phyloP scores from a whole-genome alignment of 495 filamentous ascomycete genomes.

The Penicillium fimorum region DNA sequence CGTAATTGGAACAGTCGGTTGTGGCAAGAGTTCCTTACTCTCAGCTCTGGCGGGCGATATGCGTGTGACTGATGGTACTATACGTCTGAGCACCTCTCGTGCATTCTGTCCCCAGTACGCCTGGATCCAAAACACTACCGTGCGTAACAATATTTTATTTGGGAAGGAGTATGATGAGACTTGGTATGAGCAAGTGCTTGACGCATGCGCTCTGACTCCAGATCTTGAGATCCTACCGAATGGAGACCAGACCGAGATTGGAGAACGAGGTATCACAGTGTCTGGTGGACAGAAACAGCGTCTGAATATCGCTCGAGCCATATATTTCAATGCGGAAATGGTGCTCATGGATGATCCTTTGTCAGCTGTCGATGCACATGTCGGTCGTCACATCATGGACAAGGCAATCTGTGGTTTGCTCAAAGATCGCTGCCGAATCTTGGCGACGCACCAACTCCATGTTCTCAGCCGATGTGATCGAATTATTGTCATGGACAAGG shows the following conservation, averaged over 20 bases:
- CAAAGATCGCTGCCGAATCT: conserved; percentile 81
- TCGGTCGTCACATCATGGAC: conserved; percentile 93
- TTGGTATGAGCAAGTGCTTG: conserved; percentile 57
- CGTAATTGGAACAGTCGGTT: conserved; percentile 87
- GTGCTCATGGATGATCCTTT: conserved; percentile 84
- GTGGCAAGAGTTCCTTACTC: conserved; percentile 88
- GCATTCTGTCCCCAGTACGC: conserved; percentile 95
- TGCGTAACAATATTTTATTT: conserved; percentile 87
- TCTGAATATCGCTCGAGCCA: conserved; percentile 76
- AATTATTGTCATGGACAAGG: conserved; percentile 87
- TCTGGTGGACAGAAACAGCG: conserved; percentile 69
- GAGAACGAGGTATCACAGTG: conserved; percentile 61
- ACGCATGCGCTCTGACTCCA: conserved; percentile 55
- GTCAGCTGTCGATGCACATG: conserved; percentile 81
- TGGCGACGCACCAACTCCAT: conserved; percentile 94
- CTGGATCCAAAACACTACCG: conserved; percentile 92
- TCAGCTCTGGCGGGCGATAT: conserved; percentile 93
- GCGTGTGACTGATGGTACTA: conserved; percentile 71
- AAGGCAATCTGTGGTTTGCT: conserved; percentile 88
- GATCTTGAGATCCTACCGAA: conserved; percentile 57
- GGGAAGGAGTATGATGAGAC: conserved; percentile 59
- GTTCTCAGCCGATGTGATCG: conserved; percentile 87
- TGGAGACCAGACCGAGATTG: conserved; percentile 59
- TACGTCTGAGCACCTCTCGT: conserved; percentile 71
- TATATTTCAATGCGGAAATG: conserved; percentile 80